phyloP scores from a whole-genome alignment of 108 stramenopile genomes.

The Skeletonema potamos region DNA sequence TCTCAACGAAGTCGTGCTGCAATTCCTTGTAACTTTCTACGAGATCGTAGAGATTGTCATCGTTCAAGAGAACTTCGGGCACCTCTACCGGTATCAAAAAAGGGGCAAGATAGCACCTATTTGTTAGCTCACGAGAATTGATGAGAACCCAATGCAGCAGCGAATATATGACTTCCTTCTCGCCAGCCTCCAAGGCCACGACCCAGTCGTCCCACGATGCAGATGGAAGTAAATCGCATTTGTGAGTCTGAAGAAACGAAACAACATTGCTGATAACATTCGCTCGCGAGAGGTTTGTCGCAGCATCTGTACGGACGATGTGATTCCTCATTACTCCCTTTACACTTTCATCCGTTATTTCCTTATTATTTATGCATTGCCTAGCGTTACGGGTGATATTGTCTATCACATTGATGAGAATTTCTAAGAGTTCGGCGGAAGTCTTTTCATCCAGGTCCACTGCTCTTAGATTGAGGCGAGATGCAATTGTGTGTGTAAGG shows the following conservation, averaged over 20 bases:
- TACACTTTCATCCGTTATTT: too few species aligned
- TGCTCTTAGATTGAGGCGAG: conserved; percentile 29
- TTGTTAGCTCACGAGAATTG: conserved; percentile 55
- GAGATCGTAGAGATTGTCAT: conserved; percentile 46
- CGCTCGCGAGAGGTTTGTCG: too few species aligned
- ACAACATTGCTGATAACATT: conserved; percentile 37
- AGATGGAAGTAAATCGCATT: conserved; percentile 50
- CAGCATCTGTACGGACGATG: too few species aligned
- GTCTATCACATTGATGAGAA: conserved; percentile 55
- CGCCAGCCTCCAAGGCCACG: conserved; percentile 29
- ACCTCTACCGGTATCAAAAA: conserved; percentile 73
- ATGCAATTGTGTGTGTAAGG: conserved; percentile 36
- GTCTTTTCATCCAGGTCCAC: conserved; percentile 71
- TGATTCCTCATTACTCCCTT: too few species aligned
- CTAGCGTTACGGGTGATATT: too few species aligned
- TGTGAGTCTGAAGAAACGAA: conserved; percentile 64
- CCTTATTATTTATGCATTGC: too few species aligned
- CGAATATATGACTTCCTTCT: conserved; percentile 52
- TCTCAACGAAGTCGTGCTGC: conserved; percentile 73
- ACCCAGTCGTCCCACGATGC: conserved; percentile 8
- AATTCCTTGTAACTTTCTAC: conserved; percentile 54
- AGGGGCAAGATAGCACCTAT: conserved; percentile 68
- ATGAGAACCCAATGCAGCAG: conserved; percentile 68
- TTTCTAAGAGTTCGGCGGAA: conserved; percentile 64
- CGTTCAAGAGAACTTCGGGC: conserved; percentile 61